These are phyloP conservation scores for Oryza coarctata DNA, from an alignment of 176 grass and related monocot species.

Conservation along the genomic window DNA sequence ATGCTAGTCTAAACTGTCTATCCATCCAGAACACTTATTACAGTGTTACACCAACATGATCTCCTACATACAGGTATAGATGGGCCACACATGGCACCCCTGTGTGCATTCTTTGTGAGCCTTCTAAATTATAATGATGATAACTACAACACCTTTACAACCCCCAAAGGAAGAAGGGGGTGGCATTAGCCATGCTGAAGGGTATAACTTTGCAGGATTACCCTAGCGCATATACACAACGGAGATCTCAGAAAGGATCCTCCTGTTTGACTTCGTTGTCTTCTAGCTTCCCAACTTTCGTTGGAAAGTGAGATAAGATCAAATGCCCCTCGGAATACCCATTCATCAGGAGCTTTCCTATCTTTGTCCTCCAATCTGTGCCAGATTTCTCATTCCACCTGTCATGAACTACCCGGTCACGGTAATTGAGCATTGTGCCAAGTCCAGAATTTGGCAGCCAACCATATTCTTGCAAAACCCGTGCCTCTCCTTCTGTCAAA, in stretches of 20 bases:
- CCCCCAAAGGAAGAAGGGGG: background rate
- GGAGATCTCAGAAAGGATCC: constrained; percentile 32
- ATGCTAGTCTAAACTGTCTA: background rate
- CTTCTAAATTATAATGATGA: background rate
- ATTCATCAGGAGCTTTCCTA: constrained; percentile 74
- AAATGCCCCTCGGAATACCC: constrained; percentile 57
- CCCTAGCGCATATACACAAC: background rate
- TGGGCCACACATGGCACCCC: background rate
- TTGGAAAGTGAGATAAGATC: constrained; percentile 39
- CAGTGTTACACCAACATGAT: constrained; percentile 4
- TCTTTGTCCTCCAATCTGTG: constrained; percentile 68
- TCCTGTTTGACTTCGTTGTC: constrained; percentile 40
- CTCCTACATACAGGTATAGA: constrained; percentile 8
- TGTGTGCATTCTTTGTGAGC: background rate
- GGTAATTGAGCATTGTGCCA: constrained; percentile 78
- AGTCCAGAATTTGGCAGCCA: constrained; percentile 77
- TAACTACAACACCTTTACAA: constrained; percentile 33
- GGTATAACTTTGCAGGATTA: background rate
- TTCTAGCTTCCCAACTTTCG: constrained; percentile 31
- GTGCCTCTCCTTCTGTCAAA: constrained; percentile 67
- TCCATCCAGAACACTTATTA: background rate
- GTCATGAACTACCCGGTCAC: constrained; percentile 81
- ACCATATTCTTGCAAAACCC: constrained; percentile 69
- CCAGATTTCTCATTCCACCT: constrained; percentile 53
- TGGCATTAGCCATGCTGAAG: background rate